Conservation (phyloP, 192 early-diverging fungal genomes). For the Coemansia sp. region DNA sequence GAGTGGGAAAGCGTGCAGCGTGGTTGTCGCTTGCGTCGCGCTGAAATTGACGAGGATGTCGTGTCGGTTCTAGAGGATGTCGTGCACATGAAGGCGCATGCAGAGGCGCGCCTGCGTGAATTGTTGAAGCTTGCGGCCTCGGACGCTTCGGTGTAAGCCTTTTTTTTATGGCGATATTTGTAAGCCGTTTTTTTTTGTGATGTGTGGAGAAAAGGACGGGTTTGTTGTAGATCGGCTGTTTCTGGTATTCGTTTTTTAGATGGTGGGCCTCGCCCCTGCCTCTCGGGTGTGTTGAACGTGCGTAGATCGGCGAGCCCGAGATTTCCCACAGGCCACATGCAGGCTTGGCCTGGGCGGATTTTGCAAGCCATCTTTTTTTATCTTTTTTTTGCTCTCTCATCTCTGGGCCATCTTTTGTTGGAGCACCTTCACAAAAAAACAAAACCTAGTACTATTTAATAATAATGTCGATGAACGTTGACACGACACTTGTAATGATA, state of each 20-base stretch:
- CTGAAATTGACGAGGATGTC: constrained; percentile 49
- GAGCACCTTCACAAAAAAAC: background rate
- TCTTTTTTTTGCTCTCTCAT: constrained; percentile 7
- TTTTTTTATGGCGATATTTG: background rate
- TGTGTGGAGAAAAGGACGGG: background rate
- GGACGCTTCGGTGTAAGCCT: constrained; percentile 12
- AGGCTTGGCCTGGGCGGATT: constrained; percentile 4
- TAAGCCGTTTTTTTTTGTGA: background rate
- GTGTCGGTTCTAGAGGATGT: constrained; percentile 45
- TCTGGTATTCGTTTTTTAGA: background rate
- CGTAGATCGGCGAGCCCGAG: background rate
- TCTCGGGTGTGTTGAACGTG: background rate
- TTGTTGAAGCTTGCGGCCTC: constrained; percentile 39
- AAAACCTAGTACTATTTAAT: background rate
- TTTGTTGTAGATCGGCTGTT: background rate
- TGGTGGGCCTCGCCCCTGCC: constrained; percentile 3
- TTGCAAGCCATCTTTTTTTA: background rate
- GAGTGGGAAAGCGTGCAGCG: constrained; percentile 57
- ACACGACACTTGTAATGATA: background rate
- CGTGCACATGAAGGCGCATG: constrained; percentile 43
- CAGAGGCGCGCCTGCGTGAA: constrained; percentile 37
- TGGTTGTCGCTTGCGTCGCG: constrained; percentile 45
- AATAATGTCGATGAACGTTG: constrained; percentile 5
- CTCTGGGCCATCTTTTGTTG: constrained; percentile 1
- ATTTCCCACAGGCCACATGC: constrained; percentile 11